Percentiles rank a stretch among this genome's conserved stretches.
Conservation (phyloP, 805 yeast genomes). For the Millerozyma acaciae region DNA sequence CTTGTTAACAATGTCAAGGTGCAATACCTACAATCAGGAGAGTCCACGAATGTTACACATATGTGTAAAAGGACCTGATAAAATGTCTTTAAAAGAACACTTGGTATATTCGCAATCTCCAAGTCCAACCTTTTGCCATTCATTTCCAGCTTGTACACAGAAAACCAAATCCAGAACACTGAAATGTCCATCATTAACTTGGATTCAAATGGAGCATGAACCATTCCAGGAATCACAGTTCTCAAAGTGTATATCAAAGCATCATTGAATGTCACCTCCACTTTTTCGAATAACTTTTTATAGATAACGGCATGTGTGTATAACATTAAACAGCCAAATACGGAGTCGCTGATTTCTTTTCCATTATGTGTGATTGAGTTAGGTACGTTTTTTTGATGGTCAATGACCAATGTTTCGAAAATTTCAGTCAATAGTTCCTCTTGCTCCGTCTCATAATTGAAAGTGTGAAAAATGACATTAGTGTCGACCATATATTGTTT, state of each 20-base stretch:
- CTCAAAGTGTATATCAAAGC: slow-evolving; percentile 23
- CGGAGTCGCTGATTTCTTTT: slow-evolving; percentile 25
- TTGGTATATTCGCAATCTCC: slow-evolving; percentile 30
- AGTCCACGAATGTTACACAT: slow-evolving; percentile 12
- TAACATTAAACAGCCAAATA: slow-evolving; percentile 23
- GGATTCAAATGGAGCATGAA: slow-evolving; percentile 20
- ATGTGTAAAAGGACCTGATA: slow-evolving; percentile 27
- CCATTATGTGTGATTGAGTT: slow-evolving; percentile 19
- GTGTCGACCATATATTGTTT: slow-evolving; percentile 33
- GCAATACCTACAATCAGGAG: slow-evolving; percentile 35
- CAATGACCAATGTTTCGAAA: slow-evolving; percentile 36
- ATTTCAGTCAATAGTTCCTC: slow-evolving; percentile 33
- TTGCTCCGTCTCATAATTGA: slow-evolving; percentile 18
- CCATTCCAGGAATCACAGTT: slow-evolving; percentile 32
- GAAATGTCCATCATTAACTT: slow-evolving; percentile 24
- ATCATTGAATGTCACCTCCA: slow-evolving; percentile 17
- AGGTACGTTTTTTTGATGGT: slow-evolving; percentile 36
- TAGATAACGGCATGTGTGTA: slow-evolving; percentile 15
- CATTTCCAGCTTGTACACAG: slow-evolving; percentile 19
- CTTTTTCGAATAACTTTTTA: slow-evolving; percentile 12
- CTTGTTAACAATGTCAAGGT: slow-evolving; percentile 62
- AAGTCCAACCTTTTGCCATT: slow-evolving; percentile 18
- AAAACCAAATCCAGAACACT: slow-evolving; percentile 38
- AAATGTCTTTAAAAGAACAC: slow-evolving; percentile 24
- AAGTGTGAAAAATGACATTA: slow-evolving; percentile 35